Evolutionary conservation across 2,329 filamentous ascomycete species (phyloP).

Genomic region (Colletotrichum higginsianum): DNA sequence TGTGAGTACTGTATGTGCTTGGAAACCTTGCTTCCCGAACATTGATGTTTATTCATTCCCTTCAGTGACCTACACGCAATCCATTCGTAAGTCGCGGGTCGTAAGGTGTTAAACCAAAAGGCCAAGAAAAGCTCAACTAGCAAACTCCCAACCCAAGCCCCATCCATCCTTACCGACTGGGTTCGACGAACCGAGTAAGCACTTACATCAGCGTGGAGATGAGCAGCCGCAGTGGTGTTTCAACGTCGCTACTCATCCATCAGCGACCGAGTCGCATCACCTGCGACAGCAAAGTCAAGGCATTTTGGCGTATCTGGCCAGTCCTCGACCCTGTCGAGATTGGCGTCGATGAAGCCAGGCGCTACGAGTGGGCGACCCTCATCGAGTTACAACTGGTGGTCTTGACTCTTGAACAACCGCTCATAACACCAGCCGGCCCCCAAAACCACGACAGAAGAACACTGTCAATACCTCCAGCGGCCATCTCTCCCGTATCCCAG

Average conservation of each 20-base stretch:
- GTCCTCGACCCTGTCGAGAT: not conserved
- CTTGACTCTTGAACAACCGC: not conserved
- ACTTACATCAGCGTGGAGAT: slow-evolving; percentile 28
- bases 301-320: not conserved
- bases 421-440: not conserved
- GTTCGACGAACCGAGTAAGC: slow-evolving; percentile 9
- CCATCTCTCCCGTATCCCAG: slow-evolving; percentile 9
- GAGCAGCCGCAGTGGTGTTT: slow-evolving; percentile 23
- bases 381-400: not conserved
- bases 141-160: not conserved
- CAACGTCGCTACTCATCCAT: not conserved
- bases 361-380: not conserved
- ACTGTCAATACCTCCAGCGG: not conserved
- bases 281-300: not conserved
- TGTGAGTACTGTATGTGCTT: not conserved
- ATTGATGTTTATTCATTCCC: slow-evolving; percentile 1
- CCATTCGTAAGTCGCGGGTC: not conserved
- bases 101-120: too few species aligned
- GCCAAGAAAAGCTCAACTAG: too few species aligned
- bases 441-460: slow-evolving; percentile 5
- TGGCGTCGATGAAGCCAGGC: not conserved
- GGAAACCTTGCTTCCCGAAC: not conserved
- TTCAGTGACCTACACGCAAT: not conserved
- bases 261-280: slow-evolving; percentile 10
- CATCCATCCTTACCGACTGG: slow-evolving; percentile 15